phyloP scores from a whole-genome alignment of 2,329 filamentous ascomycete species.

The Orbilia quercus region DNA sequence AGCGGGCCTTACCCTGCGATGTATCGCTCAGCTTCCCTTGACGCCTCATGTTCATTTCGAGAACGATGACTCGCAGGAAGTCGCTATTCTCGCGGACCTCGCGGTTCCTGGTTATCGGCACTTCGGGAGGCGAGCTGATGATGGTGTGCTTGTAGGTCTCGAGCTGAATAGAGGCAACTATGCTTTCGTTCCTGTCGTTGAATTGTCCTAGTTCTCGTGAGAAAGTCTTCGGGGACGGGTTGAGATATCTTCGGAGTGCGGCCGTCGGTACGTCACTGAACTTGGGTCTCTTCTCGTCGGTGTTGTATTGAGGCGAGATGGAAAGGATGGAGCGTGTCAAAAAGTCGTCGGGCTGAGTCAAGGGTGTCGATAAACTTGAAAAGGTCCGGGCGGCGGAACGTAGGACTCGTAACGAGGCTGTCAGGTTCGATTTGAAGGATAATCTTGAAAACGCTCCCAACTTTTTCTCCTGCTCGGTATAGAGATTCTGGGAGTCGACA shows the following conservation, averaged over 20 bases:
- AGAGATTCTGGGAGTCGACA: conserved; percentile 54
- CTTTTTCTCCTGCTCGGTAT: conserved; percentile 55
- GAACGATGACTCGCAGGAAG: conserved; percentile 76
- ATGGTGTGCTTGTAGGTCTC: conserved; percentile 71
- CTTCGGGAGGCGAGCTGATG: conserved; percentile 39
- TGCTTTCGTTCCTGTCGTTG: conserved; percentile 64
- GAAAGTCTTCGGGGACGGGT: conserved; percentile 68
- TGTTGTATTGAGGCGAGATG: conserved; percentile 73
- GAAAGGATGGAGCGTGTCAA: conserved; percentile 75
- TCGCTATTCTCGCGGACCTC: conserved; percentile 77
- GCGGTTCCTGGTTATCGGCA: conserved; percentile 63
- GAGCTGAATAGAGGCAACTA: conserved; percentile 77
- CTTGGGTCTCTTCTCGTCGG: conserved; percentile 74
- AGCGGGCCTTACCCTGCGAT: conserved; percentile 74
- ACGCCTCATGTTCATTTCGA: conserved; percentile 78
- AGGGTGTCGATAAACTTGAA: conserved; percentile 72
- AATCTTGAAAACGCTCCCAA: conserved; percentile 53
- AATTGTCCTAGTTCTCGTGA: conserved; percentile 61
- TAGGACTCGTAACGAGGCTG: conserved; percentile 73
- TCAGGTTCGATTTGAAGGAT: conserved; percentile 76
- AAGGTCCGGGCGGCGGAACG: conserved; percentile 74
- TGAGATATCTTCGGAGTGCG: conserved; percentile 74
- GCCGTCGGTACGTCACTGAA: conserved; percentile 74
- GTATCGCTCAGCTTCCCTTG: conserved; percentile 74
- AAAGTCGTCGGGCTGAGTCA: conserved; percentile 74